phyloP scores from a whole-genome alignment of 2,329 filamentous ascomycete species.

The Nectriaceae sp. region DNA sequence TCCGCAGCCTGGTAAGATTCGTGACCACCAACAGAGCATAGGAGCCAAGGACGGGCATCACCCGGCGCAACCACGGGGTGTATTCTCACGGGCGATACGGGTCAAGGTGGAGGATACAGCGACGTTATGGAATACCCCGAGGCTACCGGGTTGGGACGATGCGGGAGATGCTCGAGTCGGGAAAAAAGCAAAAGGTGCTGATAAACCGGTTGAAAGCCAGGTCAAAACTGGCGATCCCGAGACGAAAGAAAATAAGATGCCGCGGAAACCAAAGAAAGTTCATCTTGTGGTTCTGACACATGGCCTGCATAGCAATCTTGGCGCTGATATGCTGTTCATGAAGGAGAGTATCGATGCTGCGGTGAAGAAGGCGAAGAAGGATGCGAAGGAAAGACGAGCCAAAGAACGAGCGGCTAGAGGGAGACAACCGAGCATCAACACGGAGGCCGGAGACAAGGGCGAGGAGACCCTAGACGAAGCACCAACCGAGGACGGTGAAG shows the following conservation, averaged over 20 bases:
- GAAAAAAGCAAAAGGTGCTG: conserved; percentile 23
- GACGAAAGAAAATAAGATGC: conserved; percentile 24
- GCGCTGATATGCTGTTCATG: conserved; percentile 93
- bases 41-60: conserved; percentile 60
- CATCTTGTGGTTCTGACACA: conserved; percentile 93
- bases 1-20: conserved; percentile 69
- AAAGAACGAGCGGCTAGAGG: conserved; percentile 44
- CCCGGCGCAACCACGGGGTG: conserved; percentile 66
- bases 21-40: conserved; percentile 71
- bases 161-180: conserved; percentile 32
- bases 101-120: conserved; percentile 86
- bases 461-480: conserved; percentile 13
- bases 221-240: conserved; percentile 35
- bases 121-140: conserved; percentile 89
- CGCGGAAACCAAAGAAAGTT: conserved; percentile 70
- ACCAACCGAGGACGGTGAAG: conserved; percentile 30
- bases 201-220: conserved; percentile 36
- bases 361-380: conserved; percentile 70
- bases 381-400: conserved; percentile 63
- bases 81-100: conserved; percentile 80
- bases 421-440: conserved; percentile 9
- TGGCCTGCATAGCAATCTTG: conserved; percentile 92
- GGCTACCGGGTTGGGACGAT: conserved; percentile 68
- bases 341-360: conserved; percentile 96
- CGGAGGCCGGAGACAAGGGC: conserved; percentile 13